phyloP scores from a whole-genome alignment of 306 rosid species.

The Dalbergia cochinchinensis region DNA sequence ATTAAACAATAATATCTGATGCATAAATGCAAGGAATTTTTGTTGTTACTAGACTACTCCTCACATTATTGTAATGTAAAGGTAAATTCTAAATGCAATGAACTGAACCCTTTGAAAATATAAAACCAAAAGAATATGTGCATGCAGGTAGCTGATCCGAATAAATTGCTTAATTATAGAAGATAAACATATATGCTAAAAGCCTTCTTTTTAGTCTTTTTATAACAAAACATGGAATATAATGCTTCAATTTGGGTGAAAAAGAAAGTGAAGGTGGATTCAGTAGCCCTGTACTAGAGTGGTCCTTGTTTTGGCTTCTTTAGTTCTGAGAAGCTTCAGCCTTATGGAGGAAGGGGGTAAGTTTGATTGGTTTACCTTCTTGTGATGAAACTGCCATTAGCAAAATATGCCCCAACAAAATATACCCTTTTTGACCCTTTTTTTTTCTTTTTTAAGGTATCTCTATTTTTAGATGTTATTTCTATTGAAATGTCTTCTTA shows the following conservation, averaged over 20 bases:
- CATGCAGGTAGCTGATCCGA: slow-evolving; percentile 28
- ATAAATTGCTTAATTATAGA: slow-evolving; percentile 23
- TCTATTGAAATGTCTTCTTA: no score
- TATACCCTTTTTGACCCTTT: background rate
- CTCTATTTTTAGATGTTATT: no score
- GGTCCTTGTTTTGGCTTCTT: slow-evolving; percentile 44
- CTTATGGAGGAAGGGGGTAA: background rate
- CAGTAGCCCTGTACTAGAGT: slow-evolving; percentile 22
- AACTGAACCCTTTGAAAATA: slow-evolving; percentile 17
- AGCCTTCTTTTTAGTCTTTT: slow-evolving; percentile 41
- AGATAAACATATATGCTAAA: slow-evolving; percentile 27
- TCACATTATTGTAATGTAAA: slow-evolving; percentile 22
- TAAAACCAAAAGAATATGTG: slow-evolving; percentile 23
- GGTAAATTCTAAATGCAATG: slow-evolving; percentile 22
- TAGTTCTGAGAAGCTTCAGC: slow-evolving; percentile 24
- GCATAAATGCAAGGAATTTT: background rate
- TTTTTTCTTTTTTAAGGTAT: no score
- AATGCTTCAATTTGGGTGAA: slow-evolving; percentile 33
- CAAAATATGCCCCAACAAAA: background rate
- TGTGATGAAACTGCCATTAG: background rate
- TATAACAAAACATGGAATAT: slow-evolving; percentile 5
- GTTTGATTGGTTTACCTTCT: slow-evolving; percentile 28
- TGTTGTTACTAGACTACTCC: background rate
- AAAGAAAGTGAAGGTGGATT: slow-evolving; percentile 41
- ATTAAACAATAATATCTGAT: background rate